These are phyloP conservation scores for Lumnitzera racemosa DNA, from an alignment of 345 rosid species.

Conservation along the genomic window DNA sequence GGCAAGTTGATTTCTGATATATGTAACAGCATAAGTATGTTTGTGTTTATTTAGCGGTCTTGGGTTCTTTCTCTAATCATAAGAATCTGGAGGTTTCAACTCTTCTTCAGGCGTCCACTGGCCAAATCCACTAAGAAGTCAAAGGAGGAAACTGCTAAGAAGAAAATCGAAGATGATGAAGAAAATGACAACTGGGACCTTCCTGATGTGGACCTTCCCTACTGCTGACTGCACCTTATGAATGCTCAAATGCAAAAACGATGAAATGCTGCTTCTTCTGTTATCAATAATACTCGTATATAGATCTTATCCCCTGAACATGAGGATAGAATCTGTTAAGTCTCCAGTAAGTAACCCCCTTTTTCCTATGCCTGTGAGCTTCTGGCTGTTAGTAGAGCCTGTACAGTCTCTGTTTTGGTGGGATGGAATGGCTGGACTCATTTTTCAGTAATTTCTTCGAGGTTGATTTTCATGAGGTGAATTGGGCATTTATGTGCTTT, in stretches of 20 bases:
- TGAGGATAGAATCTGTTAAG: not conserved
- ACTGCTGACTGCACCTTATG: not conserved
- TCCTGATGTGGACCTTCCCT: slow-evolving; percentile 34
- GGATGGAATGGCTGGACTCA: too few relatives aligned
- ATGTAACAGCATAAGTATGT: too few relatives aligned
- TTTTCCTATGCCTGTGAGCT: too few relatives aligned
- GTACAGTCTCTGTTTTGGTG: too few relatives aligned
- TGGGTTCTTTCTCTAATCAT: not conserved
- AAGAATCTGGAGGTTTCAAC: not conserved
- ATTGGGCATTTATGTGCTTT: too few relatives aligned
- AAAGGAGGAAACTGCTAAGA: slow-evolving; percentile 11
- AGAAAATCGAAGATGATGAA: slow-evolving; percentile 11
- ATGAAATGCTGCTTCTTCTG: not conserved
- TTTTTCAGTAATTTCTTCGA: too few relatives aligned
- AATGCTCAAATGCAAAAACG: too few relatives aligned
- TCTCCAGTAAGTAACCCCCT: not conserved
- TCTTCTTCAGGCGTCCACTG: slow-evolving; percentile 19
- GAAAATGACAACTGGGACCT: slow-evolving; percentile 40
- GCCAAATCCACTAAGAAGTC: slow-evolving; percentile 1
- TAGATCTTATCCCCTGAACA: not conserved
- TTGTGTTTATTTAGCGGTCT: not conserved
- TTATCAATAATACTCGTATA: not conserved
- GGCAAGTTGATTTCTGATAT: too few relatives aligned
- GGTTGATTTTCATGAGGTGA: too few relatives aligned
- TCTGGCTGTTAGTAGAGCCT: too few relatives aligned